A percentile compares a stretch with the other conserved stretches of the same genome.
These are phyloP conservation scores for Cercophora sp. DNA, from an alignment of 495 filamentous ascomycete genomes.

Conservation along the genomic window DNA sequence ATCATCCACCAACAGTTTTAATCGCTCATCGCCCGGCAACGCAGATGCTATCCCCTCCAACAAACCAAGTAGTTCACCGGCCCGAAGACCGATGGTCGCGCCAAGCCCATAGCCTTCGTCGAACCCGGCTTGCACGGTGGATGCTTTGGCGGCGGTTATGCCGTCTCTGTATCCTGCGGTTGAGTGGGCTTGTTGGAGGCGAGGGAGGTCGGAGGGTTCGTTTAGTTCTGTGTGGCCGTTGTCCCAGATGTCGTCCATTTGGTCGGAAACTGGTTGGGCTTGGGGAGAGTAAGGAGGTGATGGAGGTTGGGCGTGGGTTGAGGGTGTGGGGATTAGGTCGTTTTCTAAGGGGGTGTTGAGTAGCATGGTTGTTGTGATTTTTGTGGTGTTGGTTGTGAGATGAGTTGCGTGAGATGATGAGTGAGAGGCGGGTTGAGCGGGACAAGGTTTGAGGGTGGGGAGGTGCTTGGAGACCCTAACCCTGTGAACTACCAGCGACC, in stretches of 20 bases:
- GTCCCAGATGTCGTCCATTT: constrained; percentile 29
- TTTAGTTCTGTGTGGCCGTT: background rate
- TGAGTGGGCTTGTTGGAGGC: constrained; percentile 66
- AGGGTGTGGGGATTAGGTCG: background rate
- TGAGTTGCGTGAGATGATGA: background rate
- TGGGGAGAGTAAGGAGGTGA: too few relatives aligned
- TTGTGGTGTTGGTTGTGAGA: background rate
- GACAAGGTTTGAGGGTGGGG: too few relatives aligned
- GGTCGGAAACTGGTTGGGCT: too few relatives aligned
- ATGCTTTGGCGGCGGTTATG: constrained; percentile 64
- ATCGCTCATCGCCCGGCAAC: constrained; percentile 23
- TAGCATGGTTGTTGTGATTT: too few relatives aligned
- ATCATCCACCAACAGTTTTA: constrained; percentile 39
- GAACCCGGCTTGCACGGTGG: constrained; percentile 75
- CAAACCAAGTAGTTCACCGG: constrained; percentile 66
- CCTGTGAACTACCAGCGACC: too few relatives aligned
- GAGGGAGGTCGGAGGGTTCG: constrained; percentile 61
- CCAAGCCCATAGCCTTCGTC: constrained; percentile 83
- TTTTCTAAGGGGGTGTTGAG: too few relatives aligned
- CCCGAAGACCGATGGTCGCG: constrained; percentile 67
- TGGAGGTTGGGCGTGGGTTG: background rate
- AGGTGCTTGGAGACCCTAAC: too few relatives aligned
- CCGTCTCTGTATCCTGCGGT: constrained; percentile 92
- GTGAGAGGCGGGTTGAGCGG: too few relatives aligned
- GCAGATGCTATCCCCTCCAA: constrained; percentile 60